These are phyloP conservation scores for Colletotrichum sp. DNA, from an alignment of 2,329 filamentous ascomycete species.

Conservation along the genomic window DNA sequence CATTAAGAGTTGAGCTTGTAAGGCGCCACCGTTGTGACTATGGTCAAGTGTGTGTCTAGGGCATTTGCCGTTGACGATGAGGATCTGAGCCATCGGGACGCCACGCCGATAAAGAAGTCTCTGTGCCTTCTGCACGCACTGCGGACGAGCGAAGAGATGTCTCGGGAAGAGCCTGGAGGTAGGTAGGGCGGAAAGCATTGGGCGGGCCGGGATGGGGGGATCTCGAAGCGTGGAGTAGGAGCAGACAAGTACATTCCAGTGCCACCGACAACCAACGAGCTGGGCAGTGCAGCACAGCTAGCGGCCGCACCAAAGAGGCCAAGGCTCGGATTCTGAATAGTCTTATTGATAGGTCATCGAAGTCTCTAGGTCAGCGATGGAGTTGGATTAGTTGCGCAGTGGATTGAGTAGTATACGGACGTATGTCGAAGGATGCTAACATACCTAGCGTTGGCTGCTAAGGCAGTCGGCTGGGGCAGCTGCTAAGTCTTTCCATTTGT, in stretches of 20 bases:
- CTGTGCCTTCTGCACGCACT: not conserved
- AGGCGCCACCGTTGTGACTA: conserved; percentile 14
- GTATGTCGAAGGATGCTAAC: not conserved
- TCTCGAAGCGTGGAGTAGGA: not conserved
- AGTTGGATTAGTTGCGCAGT: not conserved
- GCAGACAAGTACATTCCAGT: not conserved
- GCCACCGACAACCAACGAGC: not conserved
- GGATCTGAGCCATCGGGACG: conserved; percentile 3
- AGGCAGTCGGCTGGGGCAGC: not conserved
- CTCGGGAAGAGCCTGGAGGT: not conserved
- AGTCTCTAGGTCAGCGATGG: not conserved
- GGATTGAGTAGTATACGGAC: conserved; percentile 11
- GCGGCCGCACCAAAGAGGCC: not conserved
- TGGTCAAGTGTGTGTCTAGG: not conserved
- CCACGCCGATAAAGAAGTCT: conserved; percentile 12
- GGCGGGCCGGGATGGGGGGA: not conserved
- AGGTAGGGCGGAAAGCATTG: not conserved
- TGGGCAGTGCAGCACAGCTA: not conserved
- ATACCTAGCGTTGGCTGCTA: not conserved
- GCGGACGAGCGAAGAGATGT: not conserved
- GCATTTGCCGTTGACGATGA: conserved; percentile 8
- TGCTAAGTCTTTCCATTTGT: not conserved
- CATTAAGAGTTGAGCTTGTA: not conserved
- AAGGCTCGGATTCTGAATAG: not conserved
- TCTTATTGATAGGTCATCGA: not conserved